Conservation (phyloP, 2,329 filamentous ascomycete genomes). For the Ophiocordyceps robertsii region DNA sequence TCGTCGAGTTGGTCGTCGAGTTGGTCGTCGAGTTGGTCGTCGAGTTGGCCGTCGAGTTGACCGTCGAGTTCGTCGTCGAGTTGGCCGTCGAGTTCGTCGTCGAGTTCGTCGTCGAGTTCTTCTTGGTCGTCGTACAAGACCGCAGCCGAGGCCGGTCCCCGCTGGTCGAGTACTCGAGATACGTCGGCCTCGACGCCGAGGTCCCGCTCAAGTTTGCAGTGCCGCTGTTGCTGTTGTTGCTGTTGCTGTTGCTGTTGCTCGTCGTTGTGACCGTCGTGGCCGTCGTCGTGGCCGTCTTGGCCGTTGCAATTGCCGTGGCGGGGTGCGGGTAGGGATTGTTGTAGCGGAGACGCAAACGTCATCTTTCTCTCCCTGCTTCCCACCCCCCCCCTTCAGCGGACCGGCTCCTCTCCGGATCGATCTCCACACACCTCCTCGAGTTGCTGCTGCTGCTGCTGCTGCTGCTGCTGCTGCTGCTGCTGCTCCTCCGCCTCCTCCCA, state of each 20-base stretch:
- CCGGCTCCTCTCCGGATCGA: no score
- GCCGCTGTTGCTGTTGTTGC: no score
- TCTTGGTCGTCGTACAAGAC: background rate
- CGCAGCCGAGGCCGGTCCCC: no score
- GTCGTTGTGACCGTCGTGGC: background rate
- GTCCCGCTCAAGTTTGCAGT: background rate
- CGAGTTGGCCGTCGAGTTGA: conserved; percentile 4
- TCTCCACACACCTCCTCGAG: no score
- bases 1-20: conserved; percentile 9
- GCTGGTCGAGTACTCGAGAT: background rate
- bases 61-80: conserved; percentile 6
- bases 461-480: no score
- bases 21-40: conserved; percentile 1
- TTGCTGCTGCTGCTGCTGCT: no score
- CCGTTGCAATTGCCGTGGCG: background rate
- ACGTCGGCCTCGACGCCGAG: background rate
- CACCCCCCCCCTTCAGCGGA: no score
- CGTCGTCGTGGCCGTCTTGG: background rate
- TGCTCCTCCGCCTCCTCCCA: no score
- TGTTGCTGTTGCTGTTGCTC: background rate
- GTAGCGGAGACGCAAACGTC: background rate
- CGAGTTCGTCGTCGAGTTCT: conserved; percentile 2
- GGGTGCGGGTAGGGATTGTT: background rate
- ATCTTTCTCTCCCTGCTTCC: background rate
- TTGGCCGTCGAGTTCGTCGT: conserved; percentile 10